Evolutionary conservation across 2,329 filamentous ascomycete species (phyloP).

Genomic region (Epichloe glyceriae): DNA sequence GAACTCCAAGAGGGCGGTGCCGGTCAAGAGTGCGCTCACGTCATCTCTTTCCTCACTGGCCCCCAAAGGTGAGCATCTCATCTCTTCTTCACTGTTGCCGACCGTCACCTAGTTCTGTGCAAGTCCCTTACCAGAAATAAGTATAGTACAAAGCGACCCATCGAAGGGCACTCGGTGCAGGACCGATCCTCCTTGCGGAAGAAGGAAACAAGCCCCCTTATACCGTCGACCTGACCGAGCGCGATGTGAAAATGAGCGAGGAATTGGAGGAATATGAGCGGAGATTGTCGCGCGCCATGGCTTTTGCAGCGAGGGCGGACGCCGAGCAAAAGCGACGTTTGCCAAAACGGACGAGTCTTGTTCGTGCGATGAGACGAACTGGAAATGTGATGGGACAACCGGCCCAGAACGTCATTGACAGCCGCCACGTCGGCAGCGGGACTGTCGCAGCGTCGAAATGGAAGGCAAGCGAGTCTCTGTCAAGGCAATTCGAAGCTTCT

Average conservation of each 20-base stretch:
- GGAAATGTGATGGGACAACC: neutral
- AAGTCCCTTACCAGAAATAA: neutral
- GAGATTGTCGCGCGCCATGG: neutral
- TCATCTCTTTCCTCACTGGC: neutral
- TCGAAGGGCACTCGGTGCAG: neutral
- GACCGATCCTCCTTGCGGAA: neutral
- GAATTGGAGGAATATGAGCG: neutral
- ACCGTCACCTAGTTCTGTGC: neutral
- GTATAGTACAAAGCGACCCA: neutral
- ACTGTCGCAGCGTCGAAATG: neutral
- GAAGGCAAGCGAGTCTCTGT: neutral
- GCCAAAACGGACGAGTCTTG: neutral
- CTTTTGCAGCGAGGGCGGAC: neutral
- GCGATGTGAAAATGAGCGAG: neutral
- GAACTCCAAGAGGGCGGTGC: neutral
- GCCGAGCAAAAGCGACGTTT: neutral
- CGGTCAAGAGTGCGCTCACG: neutral
- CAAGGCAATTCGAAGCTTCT: neutral
- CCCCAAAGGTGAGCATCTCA: neutral
- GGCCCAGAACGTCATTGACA: conserved; percentile 1
- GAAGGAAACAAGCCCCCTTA: neutral
- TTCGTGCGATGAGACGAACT: neutral
- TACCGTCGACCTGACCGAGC: neutral
- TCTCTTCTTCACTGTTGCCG: neutral
- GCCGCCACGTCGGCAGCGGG: neutral